Percentiles rank a stretch among this genome's conserved stretches.
Evolutionary conservation across 1,139 yeast species (phyloP).

Genomic region (Geotrichum europaeum): DNA sequence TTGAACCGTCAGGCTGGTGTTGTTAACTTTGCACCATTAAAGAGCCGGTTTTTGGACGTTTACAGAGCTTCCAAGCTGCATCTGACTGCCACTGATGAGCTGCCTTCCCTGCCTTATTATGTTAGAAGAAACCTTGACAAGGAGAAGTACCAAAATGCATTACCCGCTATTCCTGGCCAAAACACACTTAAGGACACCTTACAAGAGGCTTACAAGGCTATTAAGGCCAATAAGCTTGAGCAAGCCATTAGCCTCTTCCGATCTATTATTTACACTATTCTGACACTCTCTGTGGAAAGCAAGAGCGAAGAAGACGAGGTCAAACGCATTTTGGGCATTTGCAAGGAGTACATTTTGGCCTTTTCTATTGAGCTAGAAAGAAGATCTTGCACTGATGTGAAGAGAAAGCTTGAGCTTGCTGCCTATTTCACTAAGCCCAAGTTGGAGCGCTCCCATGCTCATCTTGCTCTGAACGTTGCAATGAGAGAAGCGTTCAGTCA

Average conservation of each 20-base stretch:
- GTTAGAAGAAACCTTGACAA: conserved; percentile 57
- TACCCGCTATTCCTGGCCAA: conserved; percentile 72
- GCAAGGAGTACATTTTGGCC: conserved; percentile 89
- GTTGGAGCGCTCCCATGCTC: conserved; percentile 74
- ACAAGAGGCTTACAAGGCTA: conserved; percentile 71
- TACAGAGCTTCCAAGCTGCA: conserved; percentile 74
- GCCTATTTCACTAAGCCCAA: conserved; percentile 88
- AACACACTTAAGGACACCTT: conserved; percentile 52
- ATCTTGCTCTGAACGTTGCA: conserved; percentile 89
- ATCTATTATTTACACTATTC: conserved; percentile 66
- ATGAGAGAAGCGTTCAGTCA: conserved; percentile 86
- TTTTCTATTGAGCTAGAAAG: conserved; percentile 84
- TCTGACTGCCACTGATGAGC: conserved; percentile 65
- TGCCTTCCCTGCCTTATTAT: conserved; percentile 64
- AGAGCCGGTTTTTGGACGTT: conserved; percentile 73
- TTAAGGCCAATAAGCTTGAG: conserved; percentile 76
- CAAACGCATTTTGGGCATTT: conserved; percentile 60
- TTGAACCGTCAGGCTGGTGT: conserved; percentile 86
- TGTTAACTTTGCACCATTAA: conserved; percentile 78
- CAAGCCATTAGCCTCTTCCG: conserved; percentile 78
- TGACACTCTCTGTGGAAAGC: conserved; percentile 63
- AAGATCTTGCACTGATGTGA: conserved; percentile 63
- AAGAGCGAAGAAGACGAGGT: conserved; percentile 76
- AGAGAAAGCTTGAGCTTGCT: conserved; percentile 88
- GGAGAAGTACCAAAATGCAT: conserved; percentile 34